Percentiles rank a stretch among this genome's conserved stretches.
These are phyloP conservation scores for Saitoella complicata DNA, from an alignment of 805 yeast species.

Conservation along the genomic window DNA sequence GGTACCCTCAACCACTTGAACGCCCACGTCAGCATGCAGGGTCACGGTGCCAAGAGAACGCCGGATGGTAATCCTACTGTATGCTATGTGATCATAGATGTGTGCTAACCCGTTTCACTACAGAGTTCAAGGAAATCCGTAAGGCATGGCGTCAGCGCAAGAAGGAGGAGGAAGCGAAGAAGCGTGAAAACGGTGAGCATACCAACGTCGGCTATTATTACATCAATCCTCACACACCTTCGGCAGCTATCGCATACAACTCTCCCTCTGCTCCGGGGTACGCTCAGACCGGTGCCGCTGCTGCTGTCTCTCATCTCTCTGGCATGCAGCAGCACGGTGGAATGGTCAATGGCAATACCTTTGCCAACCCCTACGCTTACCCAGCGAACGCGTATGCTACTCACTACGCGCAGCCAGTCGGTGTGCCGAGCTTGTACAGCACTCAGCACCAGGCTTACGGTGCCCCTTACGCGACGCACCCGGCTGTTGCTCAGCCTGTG, in stretches of 20 bases:
- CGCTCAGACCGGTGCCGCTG: constrained; percentile 19
- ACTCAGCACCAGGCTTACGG: too few relatives aligned
- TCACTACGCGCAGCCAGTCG: too few relatives aligned
- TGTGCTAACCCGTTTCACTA: too few relatives aligned
- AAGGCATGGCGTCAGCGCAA: constrained; percentile 27
- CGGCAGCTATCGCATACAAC: constrained; percentile 5
- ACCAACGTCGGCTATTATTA: constrained; percentile 9
- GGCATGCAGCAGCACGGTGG: too few relatives aligned
- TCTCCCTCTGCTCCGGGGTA: constrained; percentile 21
- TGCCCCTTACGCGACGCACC: too few relatives aligned
- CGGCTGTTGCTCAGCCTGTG: too few relatives aligned
- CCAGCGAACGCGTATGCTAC: too few relatives aligned
- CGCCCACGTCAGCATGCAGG: constrained; percentile 37
- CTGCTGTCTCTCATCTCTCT: constrained; percentile 14
- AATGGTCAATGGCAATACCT: too few relatives aligned
- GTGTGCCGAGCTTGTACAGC: too few relatives aligned
- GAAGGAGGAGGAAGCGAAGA: constrained; percentile 19
- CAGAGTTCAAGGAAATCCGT: constrained; percentile 36
- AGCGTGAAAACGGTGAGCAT: constrained; percentile 1
- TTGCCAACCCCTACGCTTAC: too few relatives aligned
- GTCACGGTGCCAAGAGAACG: constrained; percentile 37
- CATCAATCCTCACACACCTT: constrained; percentile 26
- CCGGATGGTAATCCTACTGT: constrained; percentile 22
- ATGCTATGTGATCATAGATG: too few relatives aligned
- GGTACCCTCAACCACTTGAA: constrained; percentile 46